Percentiles rank a stretch among this genome's conserved stretches.
Conservation (phyloP, 1,284 basidiomycete genomes). For the Austroboletus niveus region DNA sequence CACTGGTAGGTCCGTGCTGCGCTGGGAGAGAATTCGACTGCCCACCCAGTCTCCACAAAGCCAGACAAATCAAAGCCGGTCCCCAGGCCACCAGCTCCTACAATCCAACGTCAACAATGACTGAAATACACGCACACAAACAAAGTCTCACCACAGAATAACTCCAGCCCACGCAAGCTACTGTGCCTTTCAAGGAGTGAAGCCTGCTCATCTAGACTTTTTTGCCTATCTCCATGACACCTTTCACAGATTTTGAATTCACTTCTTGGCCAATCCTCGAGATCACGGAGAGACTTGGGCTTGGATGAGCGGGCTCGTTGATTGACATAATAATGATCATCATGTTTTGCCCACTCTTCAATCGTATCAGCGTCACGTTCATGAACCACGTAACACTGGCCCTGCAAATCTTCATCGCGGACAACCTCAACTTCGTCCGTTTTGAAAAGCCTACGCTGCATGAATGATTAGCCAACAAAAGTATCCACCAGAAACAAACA, state of each 20-base stretch:
- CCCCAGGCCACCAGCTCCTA: conserved; percentile 70
- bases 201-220: conserved; percentile 28
- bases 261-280: conserved; percentile 30
- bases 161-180: conserved; percentile 54
- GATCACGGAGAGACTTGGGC: conserved; percentile 20
- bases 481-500: background rate
- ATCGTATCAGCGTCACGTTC: conserved; percentile 29
- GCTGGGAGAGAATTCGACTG: conserved; percentile 60
- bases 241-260: conserved; percentile 35
- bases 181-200: conserved; percentile 36
- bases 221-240: conserved; percentile 38
- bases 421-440: conserved; percentile 32
- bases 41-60: conserved; percentile 62
- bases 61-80: conserved; percentile 59
- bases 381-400: conserved; percentile 45
- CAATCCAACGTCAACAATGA: conserved; percentile 4
- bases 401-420: conserved; percentile 41
- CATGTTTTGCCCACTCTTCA: conserved; percentile 45
- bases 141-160: conserved; percentile 54
- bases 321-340: conserved; percentile 58
- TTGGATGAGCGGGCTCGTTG: conserved; percentile 23
- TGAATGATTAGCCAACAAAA: conserved; percentile 5
- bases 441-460: conserved; percentile 47
- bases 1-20: conserved; percentile 62
- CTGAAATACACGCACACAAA: background rate